Evolutionary conservation across 441 rosid genomes (phyloP).

Genomic region (Eugenia klotzschiana): DNA sequence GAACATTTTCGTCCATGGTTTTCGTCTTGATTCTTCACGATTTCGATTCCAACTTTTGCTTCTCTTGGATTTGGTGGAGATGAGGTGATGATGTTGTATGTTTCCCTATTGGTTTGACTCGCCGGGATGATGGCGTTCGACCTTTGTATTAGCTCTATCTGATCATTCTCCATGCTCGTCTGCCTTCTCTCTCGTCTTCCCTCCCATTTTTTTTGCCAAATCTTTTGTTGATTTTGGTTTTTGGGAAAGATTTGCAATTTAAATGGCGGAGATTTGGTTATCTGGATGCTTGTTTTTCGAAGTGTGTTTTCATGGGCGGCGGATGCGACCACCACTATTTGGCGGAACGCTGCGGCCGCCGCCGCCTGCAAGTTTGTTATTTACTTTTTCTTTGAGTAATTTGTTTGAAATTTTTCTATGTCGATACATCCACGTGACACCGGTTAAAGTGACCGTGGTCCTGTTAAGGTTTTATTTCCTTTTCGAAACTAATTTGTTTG

Average conservation of each 20-base stretch:
- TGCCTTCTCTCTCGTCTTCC: background rate
- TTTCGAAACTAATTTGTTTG: background rate
- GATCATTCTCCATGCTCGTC: conserved; percentile 19
- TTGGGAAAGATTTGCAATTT: background rate
- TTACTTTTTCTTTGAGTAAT: background rate
- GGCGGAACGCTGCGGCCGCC: background rate
- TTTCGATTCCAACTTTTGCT: background rate
- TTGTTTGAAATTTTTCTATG: background rate
- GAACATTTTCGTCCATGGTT: background rate
- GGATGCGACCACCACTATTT: background rate
- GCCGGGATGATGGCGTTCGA: conserved; percentile 35
- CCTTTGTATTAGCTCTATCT: conserved; percentile 46
- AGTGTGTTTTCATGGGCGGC: background rate
- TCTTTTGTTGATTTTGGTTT: background rate
- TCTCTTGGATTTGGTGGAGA: background rate
- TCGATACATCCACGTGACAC: background rate
- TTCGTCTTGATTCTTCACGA: background rate
- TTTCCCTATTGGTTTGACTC: conserved; percentile 45
- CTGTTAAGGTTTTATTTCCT: background rate
- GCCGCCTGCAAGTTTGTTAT: background rate
- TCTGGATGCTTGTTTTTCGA: background rate
- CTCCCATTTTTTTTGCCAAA: background rate
- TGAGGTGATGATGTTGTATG: conserved; percentile 7
- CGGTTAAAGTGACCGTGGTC: background rate
- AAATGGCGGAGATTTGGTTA: background rate